Evolutionary conservation across 139 green algal genomes (phyloP), one percentile per base, ranked within the genome.

Genomic region (Pseudopediastrum boryanum): DNA sequence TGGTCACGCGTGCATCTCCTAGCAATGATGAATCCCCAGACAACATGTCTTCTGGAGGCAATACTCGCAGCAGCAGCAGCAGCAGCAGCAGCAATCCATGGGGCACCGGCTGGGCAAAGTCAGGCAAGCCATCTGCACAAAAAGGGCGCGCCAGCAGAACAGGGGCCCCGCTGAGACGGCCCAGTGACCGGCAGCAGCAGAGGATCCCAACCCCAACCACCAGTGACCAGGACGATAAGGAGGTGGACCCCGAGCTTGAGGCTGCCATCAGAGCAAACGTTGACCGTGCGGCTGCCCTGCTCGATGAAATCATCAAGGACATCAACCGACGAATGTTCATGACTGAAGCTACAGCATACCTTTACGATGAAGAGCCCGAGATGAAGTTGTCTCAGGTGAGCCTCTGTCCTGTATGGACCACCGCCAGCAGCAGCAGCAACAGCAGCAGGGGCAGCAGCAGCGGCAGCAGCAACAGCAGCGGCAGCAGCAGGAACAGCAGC

Each of bases 271-370:
- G 42, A 10, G 41, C 51, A 1, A 74, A 58, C 36, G 78, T 90
- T 2, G 81, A 87, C 8, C 64, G 78, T 7, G 86, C 86, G 10
- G 78, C 81, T 21, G 25, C 51, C 1, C 69, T 86, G 39, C 42
- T 91, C 29, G 79, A 87, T n/a, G 77, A 89, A 27, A 89, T 91
- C 33, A 77, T 91, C n/a, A 67, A 84, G 21, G 82, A 89, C 42
- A 79, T 91, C 35, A 71, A 84, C 35, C 67, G 66, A 2, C 79
- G 85, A 56, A 25, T 91, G 64, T 86, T 91, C 25, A 69, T 87
- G 29, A 79, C 83, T 25, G 75, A 89, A 71, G 85, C 79, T 5
- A 59, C 76, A 7, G 67, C 86, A 0, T 88, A 85, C 64, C 33
- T 89, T 1, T 58, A 71, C 12, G 75, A 75, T 2, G 79, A 83